A percentile compares a stretch with the other conserved stretches of the same genome.
phyloP scores from a whole-genome alignment of 2,329 filamentous ascomycete genomes.

The Sporothrix dimorphospora region DNA sequence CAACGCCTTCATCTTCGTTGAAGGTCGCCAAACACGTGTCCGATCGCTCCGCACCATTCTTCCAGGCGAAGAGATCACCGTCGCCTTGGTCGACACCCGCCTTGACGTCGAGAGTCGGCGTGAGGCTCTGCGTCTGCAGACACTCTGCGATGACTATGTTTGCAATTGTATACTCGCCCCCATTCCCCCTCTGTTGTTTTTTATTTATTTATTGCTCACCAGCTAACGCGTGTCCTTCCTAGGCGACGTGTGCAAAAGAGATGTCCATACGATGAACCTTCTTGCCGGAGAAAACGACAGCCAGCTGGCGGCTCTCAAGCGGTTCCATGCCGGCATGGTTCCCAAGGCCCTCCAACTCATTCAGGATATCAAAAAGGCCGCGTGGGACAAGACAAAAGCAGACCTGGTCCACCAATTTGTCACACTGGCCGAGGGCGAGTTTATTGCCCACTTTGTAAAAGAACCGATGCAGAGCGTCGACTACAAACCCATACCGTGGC shows the following conservation, averaged over 20 bases:
- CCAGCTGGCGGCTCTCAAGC: neutral
- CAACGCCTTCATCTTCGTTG: constrained; percentile 42
- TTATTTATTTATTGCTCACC: neutral
- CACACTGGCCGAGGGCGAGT: constrained; percentile 20
- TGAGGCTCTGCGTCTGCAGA: constrained; percentile 31
- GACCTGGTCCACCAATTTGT: constrained; percentile 4
- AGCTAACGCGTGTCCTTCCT: neutral
- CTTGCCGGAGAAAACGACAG: neutral
- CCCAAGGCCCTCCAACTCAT: constrained; percentile 19
- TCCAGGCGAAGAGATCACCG: constrained; percentile 43
- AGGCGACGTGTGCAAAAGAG: constrained; percentile 13
- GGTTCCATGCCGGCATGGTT: constrained; percentile 13
- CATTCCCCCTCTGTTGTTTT: neutral
- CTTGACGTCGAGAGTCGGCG: constrained; percentile 36
- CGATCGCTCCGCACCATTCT: constrained; percentile 40
- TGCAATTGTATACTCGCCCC: constrained; percentile 11
- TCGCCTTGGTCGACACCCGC: constrained; percentile 40
- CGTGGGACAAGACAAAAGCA: constrained; percentile 7
- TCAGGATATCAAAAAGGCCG: neutral
- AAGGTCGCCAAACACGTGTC: constrained; percentile 40
- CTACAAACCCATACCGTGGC: constrained; percentile 25
- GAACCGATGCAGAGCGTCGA: neutral
- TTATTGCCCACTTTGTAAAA: neutral
- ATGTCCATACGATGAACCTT: neutral
- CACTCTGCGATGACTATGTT: neutral